Conservation (phyloP, 148 eudicot species). For the Amaranthus palmeri region DNA sequence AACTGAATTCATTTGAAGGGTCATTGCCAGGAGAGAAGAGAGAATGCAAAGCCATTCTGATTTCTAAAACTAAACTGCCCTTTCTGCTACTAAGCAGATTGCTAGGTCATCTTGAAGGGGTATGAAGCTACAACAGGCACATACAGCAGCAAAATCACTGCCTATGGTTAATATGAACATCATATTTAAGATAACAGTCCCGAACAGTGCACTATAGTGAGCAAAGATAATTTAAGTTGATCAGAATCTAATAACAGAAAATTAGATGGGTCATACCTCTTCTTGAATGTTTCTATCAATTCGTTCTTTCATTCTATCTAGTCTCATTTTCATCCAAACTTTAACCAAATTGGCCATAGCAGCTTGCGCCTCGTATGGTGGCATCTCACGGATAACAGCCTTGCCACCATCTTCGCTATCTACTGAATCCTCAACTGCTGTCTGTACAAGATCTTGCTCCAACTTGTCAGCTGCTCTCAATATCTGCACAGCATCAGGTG, state of each 20-base stretch:
- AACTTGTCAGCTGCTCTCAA: conserved; percentile 91
- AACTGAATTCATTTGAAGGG: neutral
- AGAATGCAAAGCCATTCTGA: neutral
- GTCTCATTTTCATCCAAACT: conserved; percentile 78
- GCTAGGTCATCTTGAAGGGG: neutral
- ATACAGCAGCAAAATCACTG: neutral
- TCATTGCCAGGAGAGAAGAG: neutral
- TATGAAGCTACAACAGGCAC: neutral
- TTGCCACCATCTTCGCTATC: conserved; percentile 98
- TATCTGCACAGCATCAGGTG: conserved; percentile 90
- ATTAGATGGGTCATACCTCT: conserved; percentile 54
- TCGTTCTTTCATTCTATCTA: conserved; percentile 70
- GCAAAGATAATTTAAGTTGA: neutral
- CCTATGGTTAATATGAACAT: neutral
- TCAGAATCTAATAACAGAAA: neutral
- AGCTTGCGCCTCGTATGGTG: conserved; percentile 95
- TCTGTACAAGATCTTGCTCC: conserved; percentile 90
- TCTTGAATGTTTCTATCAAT: conserved; percentile 75
- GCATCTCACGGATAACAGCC: conserved; percentile 97
- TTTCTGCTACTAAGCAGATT: neutral
- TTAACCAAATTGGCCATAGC: conserved; percentile 81
- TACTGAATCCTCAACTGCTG: conserved; percentile 98
- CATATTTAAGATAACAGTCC: neutral
- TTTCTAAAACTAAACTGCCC: conserved; percentile 1
- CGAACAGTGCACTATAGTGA: neutral